Evolutionary conservation across 306 rosid genomes (phyloP).

Genomic region (Cercis canadensis): DNA sequence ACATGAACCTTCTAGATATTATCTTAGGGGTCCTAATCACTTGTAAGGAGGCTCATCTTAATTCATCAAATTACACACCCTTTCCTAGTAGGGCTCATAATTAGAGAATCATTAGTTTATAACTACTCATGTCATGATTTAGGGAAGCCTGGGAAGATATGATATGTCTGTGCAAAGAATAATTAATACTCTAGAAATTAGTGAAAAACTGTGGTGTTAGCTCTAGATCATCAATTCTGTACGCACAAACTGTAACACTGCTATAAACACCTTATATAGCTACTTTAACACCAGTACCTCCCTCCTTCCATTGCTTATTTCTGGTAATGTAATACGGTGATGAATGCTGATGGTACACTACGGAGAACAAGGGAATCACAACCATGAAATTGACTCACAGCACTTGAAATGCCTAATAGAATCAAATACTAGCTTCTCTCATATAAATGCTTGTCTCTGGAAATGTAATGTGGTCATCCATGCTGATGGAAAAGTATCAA

Average conservation of each 20-base stretch:
- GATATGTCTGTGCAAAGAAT: too few relatives aligned
- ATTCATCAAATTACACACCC: conserved; percentile 6
- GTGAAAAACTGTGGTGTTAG: too few relatives aligned
- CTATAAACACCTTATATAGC: too few relatives aligned
- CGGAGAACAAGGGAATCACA: background rate
- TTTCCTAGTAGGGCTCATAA: conserved; percentile 9
- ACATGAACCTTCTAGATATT: background rate
- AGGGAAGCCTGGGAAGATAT: background rate
- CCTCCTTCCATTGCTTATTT: too few relatives aligned
- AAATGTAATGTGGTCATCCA: background rate
- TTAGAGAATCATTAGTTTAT: conserved; percentile 9
- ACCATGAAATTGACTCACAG: conserved; percentile 15
- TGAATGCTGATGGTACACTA: too few relatives aligned
- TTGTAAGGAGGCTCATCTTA: background rate
- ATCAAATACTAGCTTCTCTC: conserved; percentile 1
- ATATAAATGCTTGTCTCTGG: background rate
- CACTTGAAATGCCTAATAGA: background rate
- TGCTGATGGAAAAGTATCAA: background rate
- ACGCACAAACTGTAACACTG: too few relatives aligned
- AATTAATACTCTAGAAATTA: too few relatives aligned
- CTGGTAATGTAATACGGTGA: too few relatives aligned
- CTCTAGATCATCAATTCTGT: too few relatives aligned
- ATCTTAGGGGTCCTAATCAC: background rate
- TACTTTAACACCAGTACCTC: too few relatives aligned
- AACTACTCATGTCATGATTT: background rate